Evolutionary conservation across 495 filamentous ascomycete genomes (phyloP), one percentile per base, ranked within the genome.

Genomic region (Aspergillus saccharolyticus): DNA sequence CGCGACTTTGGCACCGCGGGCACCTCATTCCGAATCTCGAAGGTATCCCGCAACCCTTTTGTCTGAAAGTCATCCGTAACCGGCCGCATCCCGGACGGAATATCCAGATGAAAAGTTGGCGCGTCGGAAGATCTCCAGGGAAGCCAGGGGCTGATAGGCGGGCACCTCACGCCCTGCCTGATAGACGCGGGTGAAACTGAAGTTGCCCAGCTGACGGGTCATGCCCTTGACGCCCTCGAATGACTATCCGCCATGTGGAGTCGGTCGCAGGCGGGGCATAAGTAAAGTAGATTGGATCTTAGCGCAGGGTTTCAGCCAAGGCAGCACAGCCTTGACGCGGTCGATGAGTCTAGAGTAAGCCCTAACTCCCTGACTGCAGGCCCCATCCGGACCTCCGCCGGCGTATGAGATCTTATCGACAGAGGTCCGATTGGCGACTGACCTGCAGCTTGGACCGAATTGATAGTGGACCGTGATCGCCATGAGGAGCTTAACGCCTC

Each of bases 151-250:
- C 53, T 78, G 75, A 59, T 77, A 78, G 8, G 72, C 66, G 8
- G 78, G 75, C 20, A 81, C 71, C 49, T 78, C 71, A 56, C 80
- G 78, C 10, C 78, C 79, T 14, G 78, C 71, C 51, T 80, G 59
- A 54, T 74, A 82, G 30, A 81, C 72, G n/a, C 79, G 74, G 5
- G 76, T 70, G 61, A 82, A 82, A 18, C 69, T 74, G 44, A 80
- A 72, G 60, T 78, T 75, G 52, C 74, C 74, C 61, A 74, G 74
- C 60, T 82, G 78, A 15, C 77, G 74, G 16, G 78, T 76, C 33
- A 68, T 64, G 44, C 79, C 72, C 47, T 79, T 80, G 28, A 82
- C 66, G 2, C 46, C 50, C 5, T 42, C 42, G 5, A 19, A 10
- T 1, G n/a, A n/a, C n/a, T n/a, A n/a, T n/a, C n/a, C n/a, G n/a